Evolutionary conservation across 2,329 filamentous ascomycete species (phyloP).

Genomic region (Exophiala mesophila): DNA sequence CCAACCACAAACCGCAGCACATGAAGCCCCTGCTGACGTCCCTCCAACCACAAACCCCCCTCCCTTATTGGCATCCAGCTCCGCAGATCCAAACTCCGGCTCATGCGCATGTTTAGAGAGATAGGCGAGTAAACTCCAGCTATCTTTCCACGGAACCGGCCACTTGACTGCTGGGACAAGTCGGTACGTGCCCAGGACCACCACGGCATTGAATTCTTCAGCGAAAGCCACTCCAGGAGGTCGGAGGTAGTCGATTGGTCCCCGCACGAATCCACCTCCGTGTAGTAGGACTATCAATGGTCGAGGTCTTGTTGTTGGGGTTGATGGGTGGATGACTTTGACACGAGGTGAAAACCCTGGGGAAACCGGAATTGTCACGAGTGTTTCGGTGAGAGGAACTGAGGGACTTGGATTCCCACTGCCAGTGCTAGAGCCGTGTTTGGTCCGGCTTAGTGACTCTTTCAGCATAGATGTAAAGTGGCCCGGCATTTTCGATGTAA

Average conservation of each 20-base stretch:
- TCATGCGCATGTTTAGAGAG: too few relatives aligned
- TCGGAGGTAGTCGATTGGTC: slow-evolving; percentile 6
- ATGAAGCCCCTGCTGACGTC: slow-evolving; percentile 44
- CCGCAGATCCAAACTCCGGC: not conserved
- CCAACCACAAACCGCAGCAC: slow-evolving; percentile 36
- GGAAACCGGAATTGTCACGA: too few relatives aligned
- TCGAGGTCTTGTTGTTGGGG: not conserved
- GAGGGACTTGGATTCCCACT: too few relatives aligned
- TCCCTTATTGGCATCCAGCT: slow-evolving; percentile 36
- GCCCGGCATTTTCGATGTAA: too few relatives aligned
- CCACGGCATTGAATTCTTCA: slow-evolving; percentile 8
- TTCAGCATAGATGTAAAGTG: too few relatives aligned
- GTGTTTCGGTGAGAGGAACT: too few relatives aligned
- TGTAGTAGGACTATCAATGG: slow-evolving; percentile 11
- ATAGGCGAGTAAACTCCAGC: slow-evolving; percentile 26
- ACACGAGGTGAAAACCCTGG: too few relatives aligned
- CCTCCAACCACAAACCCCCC: slow-evolving; percentile 47
- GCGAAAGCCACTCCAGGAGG: slow-evolving; percentile 2
- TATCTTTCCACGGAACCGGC: slow-evolving; percentile 26
- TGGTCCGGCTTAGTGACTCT: too few relatives aligned
- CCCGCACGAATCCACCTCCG: slow-evolving; percentile 6
- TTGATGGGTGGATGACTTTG: slow-evolving; percentile 8
- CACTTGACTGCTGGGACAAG: slow-evolving; percentile 28
- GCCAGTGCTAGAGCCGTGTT: too few relatives aligned
- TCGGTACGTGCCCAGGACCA: slow-evolving; percentile 28